These are phyloP conservation scores for Aspergillus proliferans DNA, from an alignment of 2,329 filamentous ascomycete genomes.

Conservation along the genomic window DNA sequence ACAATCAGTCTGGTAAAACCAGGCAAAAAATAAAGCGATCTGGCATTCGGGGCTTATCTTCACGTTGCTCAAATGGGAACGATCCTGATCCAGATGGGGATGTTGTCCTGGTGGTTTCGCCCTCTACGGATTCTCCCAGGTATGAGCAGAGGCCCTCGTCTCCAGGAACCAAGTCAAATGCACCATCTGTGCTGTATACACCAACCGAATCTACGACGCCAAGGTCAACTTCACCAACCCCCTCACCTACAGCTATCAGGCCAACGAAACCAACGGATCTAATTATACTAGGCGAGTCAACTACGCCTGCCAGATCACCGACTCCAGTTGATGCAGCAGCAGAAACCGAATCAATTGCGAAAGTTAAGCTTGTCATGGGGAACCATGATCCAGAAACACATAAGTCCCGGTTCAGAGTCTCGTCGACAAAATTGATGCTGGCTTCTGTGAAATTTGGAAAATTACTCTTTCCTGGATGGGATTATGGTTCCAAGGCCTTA, in stretches of 20 bases:
- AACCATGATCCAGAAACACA: neutral
- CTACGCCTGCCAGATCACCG: too few species aligned
- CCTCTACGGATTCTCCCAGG: neutral
- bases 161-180: neutral
- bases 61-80: too few species aligned
- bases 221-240: too few species aligned
- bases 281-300: too few species aligned
- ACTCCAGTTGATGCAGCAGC: too few species aligned
- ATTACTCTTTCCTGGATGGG: neutral
- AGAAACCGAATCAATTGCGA: too few species aligned
- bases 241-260: too few species aligned
- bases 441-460: constrained; percentile 3
- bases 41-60: neutral
- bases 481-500: neutral
- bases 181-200: too few species aligned
- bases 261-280: too few species aligned
- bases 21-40: neutral
- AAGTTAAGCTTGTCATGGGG: too few species aligned
- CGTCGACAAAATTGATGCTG: constrained; percentile 1
- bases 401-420: constrained; percentile 1
- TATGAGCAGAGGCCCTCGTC: neutral
- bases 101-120: neutral
- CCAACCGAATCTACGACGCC: too few species aligned
- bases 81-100: neutral
- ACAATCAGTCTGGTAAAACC: too few species aligned